A percentile compares a stretch with the other conserved stretches of the same genome.
These are phyloP conservation scores for Trichoderma asperellum DNA, from an alignment of 2,329 filamentous ascomycete genomes.

Conservation along the genomic window DNA sequence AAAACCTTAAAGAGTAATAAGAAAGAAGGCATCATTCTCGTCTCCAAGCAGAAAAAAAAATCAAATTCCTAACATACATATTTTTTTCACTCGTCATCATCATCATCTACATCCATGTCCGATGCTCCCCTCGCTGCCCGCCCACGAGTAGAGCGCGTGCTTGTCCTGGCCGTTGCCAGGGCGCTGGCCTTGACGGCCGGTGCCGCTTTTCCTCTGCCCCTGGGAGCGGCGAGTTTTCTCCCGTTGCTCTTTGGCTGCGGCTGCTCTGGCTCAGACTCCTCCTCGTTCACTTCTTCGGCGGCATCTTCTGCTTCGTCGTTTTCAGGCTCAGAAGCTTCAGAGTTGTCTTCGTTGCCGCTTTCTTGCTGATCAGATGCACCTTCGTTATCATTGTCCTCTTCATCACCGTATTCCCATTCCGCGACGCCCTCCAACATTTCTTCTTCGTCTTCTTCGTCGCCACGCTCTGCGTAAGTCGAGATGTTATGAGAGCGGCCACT, in stretches of 20 bases:
- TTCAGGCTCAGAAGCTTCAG: conserved; percentile 23
- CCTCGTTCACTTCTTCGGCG: conserved; percentile 33
- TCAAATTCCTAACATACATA: conserved; percentile 22
- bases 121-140: conserved; percentile 36
- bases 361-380: conserved; percentile 30
- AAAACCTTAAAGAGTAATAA: neutral
- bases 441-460: conserved; percentile 61
- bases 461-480: conserved; percentile 59
- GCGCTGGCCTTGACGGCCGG: conserved; percentile 36
- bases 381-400: conserved; percentile 30
- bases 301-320: conserved; percentile 31
- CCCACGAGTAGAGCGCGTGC: conserved; percentile 36
- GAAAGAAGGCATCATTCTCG: neutral
- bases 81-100: conserved; percentile 32
- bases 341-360: conserved; percentile 28
- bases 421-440: conserved; percentile 66
- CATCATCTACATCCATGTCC: conserved; percentile 45
- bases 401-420: conserved; percentile 56
- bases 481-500: conserved; percentile 56
- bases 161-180: conserved; percentile 32
- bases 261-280: conserved; percentile 32
- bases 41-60: conserved; percentile 21
- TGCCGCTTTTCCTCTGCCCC: conserved; percentile 33
- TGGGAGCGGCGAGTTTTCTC: conserved; percentile 33
- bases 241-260: conserved; percentile 36